These are phyloP conservation scores for Thielaviopsis ethacetica DNA, from an alignment of 2,329 filamentous ascomycete genomes.

Conservation along the genomic window DNA sequence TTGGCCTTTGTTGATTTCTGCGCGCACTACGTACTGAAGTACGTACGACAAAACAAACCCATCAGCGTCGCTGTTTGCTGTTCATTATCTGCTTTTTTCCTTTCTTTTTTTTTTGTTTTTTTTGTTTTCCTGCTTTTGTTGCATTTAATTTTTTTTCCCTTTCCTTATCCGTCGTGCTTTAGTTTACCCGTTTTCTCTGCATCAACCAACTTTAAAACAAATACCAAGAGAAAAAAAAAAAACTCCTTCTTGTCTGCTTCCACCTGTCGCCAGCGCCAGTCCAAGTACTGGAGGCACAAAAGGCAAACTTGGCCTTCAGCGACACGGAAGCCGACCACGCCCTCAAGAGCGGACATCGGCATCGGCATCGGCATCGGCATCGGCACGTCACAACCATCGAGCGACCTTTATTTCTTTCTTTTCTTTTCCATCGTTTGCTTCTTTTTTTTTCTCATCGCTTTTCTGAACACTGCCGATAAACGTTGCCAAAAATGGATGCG, in stretches of 20 bases:
- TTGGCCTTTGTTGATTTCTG: background rate
- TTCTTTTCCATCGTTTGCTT: background rate
- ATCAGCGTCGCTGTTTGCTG: background rate
- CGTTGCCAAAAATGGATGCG: background rate
- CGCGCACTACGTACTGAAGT: background rate
- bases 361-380: background rate
- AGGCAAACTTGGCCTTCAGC: background rate
- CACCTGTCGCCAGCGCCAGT: background rate
- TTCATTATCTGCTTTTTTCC: background rate
- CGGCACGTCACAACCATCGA: background rate
- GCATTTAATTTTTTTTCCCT: no score
- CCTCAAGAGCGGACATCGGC: background rate
- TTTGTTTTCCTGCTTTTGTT: no score
- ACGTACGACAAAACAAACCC: background rate
- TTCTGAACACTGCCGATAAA: background rate
- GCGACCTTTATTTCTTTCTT: background rate
- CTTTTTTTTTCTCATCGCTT: background rate
- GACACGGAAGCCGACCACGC: background rate
- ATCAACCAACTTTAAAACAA: no score
- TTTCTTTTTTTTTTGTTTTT: no score
- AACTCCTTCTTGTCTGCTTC: background rate
- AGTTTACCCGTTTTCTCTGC: no score
- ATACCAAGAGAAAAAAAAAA: no score
- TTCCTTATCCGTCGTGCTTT: no score
- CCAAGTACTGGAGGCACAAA: background rate